phyloP scores from a whole-genome alignment of 2,329 filamentous ascomycete species.

The Exophiala oligosperma region DNA sequence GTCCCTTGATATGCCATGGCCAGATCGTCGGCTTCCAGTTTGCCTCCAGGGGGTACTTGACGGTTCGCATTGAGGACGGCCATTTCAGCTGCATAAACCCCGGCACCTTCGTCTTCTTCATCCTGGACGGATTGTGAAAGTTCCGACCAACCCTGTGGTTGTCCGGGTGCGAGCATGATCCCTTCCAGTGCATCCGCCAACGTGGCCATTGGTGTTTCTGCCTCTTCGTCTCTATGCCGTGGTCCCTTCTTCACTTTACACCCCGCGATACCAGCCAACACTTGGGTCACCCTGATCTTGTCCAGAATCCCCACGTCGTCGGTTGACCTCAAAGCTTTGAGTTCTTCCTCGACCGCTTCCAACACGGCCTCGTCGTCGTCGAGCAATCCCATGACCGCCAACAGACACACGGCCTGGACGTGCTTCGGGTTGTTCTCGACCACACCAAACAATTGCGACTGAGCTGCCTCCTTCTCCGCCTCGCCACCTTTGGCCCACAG shows the following conservation, averaged over 20 bases:
- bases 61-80: conserved; percentile 75
- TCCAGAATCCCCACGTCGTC: conserved; percentile 64
- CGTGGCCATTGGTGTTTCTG: conserved; percentile 42
- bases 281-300: conserved; percentile 68
- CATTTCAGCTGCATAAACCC: conserved; percentile 67
- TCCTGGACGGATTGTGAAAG: conserved; percentile 63
- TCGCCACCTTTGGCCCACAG: conserved; percentile 86
- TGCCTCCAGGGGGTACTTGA: conserved; percentile 70
- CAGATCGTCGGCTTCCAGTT: conserved; percentile 67
- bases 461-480: conserved; percentile 71
- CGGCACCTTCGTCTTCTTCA: conserved; percentile 46
- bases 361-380: conserved; percentile 77
- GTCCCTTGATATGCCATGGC: conserved; percentile 73
- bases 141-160: conserved; percentile 78
- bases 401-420: conserved; percentile 73
- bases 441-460: conserved; percentile 75
- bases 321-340: conserved; percentile 69
- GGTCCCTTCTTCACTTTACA: conserved; percentile 47
- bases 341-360: conserved; percentile 76
- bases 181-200: conserved; percentile 69
- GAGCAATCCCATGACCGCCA: conserved; percentile 80
- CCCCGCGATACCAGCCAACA: conserved; percentile 72
- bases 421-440: conserved; percentile 74
- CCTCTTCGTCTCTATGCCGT: conserved; percentile 41
- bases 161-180: conserved; percentile 76